Percentiles rank a stretch among this genome's conserved stretches.
Conservation (phyloP, 495 filamentous ascomycete genomes). For the Beverwykella pulmonaria region DNA sequence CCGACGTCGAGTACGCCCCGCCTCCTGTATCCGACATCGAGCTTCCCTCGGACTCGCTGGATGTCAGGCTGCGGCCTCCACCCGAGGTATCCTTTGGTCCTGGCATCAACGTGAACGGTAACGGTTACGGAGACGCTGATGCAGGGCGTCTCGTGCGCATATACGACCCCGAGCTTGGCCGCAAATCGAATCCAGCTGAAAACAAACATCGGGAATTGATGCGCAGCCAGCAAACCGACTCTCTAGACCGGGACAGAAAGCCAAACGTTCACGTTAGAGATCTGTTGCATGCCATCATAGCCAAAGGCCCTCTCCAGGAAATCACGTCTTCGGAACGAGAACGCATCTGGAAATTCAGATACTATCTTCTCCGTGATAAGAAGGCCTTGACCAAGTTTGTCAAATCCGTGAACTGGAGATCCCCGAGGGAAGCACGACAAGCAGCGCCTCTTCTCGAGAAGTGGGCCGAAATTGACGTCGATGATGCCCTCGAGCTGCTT, state of each 20-base stretch:
- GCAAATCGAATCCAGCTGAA: slow-evolving; percentile 89
- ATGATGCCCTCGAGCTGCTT: slow-evolving; percentile 92
- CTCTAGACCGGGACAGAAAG: slow-evolving; percentile 89
- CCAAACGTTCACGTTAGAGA: slow-evolving; percentile 96
- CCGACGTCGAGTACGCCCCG: slow-evolving; percentile 86
- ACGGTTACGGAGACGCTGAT: slow-evolving; percentile 56
- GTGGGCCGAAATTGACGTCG: slow-evolving; percentile 97
- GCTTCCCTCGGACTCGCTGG: slow-evolving; percentile 58
- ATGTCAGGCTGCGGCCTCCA: slow-evolving; percentile 70
- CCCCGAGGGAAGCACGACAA: slow-evolving; percentile 81
- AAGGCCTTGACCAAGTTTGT: slow-evolving; percentile 95
- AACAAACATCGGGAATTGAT: slow-evolving; percentile 92
- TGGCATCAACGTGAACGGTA: slow-evolving; percentile 68
- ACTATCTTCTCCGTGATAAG: slow-evolving; percentile 90
- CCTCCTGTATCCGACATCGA: slow-evolving; percentile 75
- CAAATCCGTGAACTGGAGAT: slow-evolving; percentile 93
- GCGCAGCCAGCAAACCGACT: slow-evolving; percentile 87
- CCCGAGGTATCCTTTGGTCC: slow-evolving; percentile 83
- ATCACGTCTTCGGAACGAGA: slow-evolving; percentile 91
- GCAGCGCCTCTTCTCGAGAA: slow-evolving; percentile 86
- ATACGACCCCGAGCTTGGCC: slow-evolving; percentile 91
- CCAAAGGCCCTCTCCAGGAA: slow-evolving; percentile 87
- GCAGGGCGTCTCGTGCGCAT: slow-evolving; percentile 71
- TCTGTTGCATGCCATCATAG: slow-evolving; percentile 86
- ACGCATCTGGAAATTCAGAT: slow-evolving; percentile 93